Base-by-base conservation (phyloP, 2,329 filamentous ascomycete genomes). In the Ophiobolus disseminans region DNA sequence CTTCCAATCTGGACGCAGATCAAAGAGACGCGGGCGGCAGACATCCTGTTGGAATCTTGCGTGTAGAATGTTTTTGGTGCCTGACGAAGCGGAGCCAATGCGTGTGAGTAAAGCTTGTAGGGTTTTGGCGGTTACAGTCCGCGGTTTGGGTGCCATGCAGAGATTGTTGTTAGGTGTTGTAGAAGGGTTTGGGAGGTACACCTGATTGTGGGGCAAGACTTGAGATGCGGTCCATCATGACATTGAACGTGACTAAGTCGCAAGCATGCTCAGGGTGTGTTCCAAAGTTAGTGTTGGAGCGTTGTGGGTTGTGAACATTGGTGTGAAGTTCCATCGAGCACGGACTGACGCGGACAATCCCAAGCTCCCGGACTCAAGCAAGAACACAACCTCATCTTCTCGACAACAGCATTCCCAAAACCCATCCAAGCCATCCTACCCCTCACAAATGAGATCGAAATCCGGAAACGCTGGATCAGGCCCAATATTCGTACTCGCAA, bases 71-170 rank as follows among this genome's bases (percentile, higher is more conserved):
- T 76, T 54, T 63, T 90, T 90, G 3, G 79, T 82, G 4, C 87
- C 87, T 0, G 82, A 77, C 1, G 75, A 79, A 19, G 79, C 75
- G 26, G 85, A 77, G 7, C 86, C 87, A 46, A 83, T 87, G 51
- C 80, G 78, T 45, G 79, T 78, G 4, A 86, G 84, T 28, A 90
- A 69, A 26, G 78, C 73, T 62, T 85, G 83, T 17, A 90, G 73
- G 37, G 84, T 75, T 32, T 74, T 68, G 22, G 75, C 66, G 62
- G 83, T 86, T 22, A 65, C 25, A 21, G 53, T 14, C 3, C 49
- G 40, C n/a, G 50, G 16, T n/a, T n/a, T n/a, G n/a, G n/a, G n/a
- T n/a, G n/a, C n/a, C n/a, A n/a, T n/a, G n/a, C n/a, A 28, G 25
- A 28, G n/a, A 28, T 2, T 10, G 3, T 28, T 28, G 5, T 10